Evolutionary conservation across 2,329 filamentous ascomycete genomes (phyloP).

Genomic region (Harringtonia lauricola): DNA sequence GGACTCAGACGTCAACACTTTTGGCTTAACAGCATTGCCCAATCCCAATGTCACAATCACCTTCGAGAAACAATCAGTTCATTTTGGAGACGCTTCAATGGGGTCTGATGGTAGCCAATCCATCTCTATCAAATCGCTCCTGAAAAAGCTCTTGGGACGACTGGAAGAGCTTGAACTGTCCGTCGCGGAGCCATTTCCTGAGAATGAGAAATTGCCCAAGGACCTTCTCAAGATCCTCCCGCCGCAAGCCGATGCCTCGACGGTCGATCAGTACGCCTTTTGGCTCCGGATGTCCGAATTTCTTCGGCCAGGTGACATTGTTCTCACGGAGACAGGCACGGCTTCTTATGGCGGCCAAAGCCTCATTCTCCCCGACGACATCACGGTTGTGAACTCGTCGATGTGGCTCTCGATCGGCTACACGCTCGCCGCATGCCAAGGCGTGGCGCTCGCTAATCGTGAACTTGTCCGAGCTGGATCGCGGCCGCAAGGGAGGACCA

Average conservation of each 20-base stretch:
- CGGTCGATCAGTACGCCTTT: conserved; percentile 33
- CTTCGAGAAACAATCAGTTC: not conserved
- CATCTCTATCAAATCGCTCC: too few relatives aligned
- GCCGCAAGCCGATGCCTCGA: not conserved
- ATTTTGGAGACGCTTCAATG: too few relatives aligned
- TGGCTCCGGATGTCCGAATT: conserved; percentile 35
- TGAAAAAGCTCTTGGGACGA: too few relatives aligned
- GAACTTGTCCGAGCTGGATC: conserved; percentile 36
- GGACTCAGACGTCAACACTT: not conserved
- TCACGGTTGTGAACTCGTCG: conserved; percentile 28
- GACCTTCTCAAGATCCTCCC: too few relatives aligned
- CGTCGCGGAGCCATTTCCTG: too few relatives aligned
- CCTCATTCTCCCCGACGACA: conserved; percentile 35
- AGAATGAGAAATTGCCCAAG: too few relatives aligned
- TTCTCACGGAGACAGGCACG: conserved; percentile 49
- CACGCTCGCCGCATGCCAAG: conserved; percentile 5
- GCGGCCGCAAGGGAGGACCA: conserved; percentile 60
- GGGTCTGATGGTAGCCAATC: not conserved
- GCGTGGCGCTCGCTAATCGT: conserved; percentile 2
- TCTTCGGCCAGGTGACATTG: conserved; percentile 39
- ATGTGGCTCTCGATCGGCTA: conserved; percentile 7
- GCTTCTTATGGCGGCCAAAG: conserved; percentile 41
- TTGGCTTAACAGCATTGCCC: not conserved
- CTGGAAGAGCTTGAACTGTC: too few relatives aligned
- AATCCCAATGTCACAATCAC: not conserved